phyloP scores from a whole-genome alignment of 78 protist genomes.

The Cavenderia fasciculata region DNA sequence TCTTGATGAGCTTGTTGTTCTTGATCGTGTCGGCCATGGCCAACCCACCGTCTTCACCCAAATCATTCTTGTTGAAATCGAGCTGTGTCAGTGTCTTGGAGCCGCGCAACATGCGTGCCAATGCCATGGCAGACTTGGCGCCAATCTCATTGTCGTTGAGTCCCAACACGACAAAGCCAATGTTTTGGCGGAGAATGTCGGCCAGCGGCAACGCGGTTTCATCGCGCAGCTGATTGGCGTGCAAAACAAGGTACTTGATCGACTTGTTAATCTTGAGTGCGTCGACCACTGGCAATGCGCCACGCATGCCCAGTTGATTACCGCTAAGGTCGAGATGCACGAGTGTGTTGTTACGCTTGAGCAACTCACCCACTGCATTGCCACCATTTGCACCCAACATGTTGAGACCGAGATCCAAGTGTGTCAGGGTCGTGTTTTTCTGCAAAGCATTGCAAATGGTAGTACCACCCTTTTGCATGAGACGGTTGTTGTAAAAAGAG shows the following conservation, averaged over 20 bases:
- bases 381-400: constrained; percentile 74
- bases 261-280: constrained; percentile 60
- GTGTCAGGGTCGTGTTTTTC: constrained; percentile 14
- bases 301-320: constrained; percentile 59
- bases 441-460: constrained; percentile 38
- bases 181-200: constrained; percentile 39
- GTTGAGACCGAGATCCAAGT: constrained; percentile 70
- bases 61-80: constrained; percentile 62
- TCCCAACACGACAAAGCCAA: constrained; percentile 18
- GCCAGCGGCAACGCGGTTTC: constrained; percentile 59
- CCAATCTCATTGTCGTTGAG: constrained; percentile 71
- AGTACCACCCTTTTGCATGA: constrained; percentile 75
- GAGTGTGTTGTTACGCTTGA: constrained; percentile 30
- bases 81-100: constrained; percentile 5
- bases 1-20: constrained; percentile 6
- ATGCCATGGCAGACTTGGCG: constrained; percentile 48
- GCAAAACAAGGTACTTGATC: constrained; percentile 19
- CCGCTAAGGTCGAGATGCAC: constrained; percentile 56
- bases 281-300: constrained; percentile 69
- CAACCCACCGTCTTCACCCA: constrained; percentile 68
- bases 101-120: constrained; percentile 34
- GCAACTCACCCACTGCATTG: constrained; percentile 50
- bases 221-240: constrained; percentile 70
- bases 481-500: constrained; percentile 52
- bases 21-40: constrained; percentile 74